Evolutionary conservation across 2,329 filamentous ascomycete genomes (phyloP), one percentile per base, ranked within the genome.

Genomic region (Elsinoe necatrix): DNA sequence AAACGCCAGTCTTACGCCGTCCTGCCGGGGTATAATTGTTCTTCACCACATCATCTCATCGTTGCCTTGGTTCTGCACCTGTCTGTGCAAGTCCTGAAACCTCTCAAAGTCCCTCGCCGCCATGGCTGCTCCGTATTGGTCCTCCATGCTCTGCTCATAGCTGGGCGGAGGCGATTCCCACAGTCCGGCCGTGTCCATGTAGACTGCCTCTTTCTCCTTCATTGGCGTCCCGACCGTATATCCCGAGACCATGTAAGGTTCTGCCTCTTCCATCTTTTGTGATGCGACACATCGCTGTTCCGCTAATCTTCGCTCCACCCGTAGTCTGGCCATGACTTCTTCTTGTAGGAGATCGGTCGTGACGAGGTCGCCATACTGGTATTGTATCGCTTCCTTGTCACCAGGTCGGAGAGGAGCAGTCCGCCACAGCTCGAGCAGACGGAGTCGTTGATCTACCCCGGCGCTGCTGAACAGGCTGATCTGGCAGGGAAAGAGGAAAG

Each of bases 171-270:
- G 48, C 18, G 48, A 52, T 16, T 52, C 48, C 48, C 48, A 52
- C 4, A 52, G 18, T 11, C 48, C 48, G 31, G 31, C 29, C 9
- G 25, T 52, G 7, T 52, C 48, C 34, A 39, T 52, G n/a, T 37
- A 52, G 2, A 52, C 31, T 9, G 20, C 48, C 11, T 52, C 48
- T 37, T 79, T 75, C 64, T 78, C 47, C 9, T 58, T 50, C n/a
- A 85, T 82, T 57, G 87, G 72, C 65, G 81, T 76, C 64, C 89
- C 86, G 6, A 37, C 20, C 1, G 48, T 52, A 67, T 95, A 95
- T 12, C 90, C 90, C 5, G 82, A 85, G 48, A 81, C 70, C 80
- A 95, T 95, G 71, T 95, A 95, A 0, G 89, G 89, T 70, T 95
- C 89, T 37, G 80, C 82, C 59, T 80, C 77, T 45, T 69, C 61